Evolutionary conservation across 2,329 filamentous ascomycete genomes (phyloP), one percentile per base, ranked within the genome.

Genomic region (Rhynchosporium graminicola): DNA sequence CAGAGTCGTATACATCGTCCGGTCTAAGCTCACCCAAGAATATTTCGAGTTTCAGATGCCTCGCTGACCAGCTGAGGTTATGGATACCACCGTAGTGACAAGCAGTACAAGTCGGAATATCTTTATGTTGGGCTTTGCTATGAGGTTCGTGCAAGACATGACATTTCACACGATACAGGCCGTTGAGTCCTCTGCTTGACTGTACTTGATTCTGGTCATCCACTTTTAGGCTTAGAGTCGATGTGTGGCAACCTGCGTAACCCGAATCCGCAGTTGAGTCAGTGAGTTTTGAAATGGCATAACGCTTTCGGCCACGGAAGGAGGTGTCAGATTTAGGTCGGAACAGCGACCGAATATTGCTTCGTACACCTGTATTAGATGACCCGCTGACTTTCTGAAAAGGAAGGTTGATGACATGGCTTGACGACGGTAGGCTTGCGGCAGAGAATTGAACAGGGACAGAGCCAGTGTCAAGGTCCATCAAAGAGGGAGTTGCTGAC

Each of bases 81-180:
- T 67, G 65, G n/a, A 67, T 64, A 15, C 55, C 50, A 10, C 63
- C 65, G 45, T 67, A 67, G 8, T 47, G 57, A 40, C 65, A 67
- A 33, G 57, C 48, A 28, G 45, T 28, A 48, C 65, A 67, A 12
- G 58, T 63, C 15, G 57, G 36, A 7, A 65, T 58, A 33, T 65
- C 52, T n/a, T 61, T 67, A 38, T 38, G 62, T 10, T 40, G 20
- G n/a, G 51, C 45, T n/a, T 28, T 57, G 20, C 43, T 31, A 43
- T 47, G 59, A 28, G 64, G 65, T 42, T 67, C 63, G 45, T 67
- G 65, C 20, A 66, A 50, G 5, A 36, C 46, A 12, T 54, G 26
- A 57, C 65, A 67, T 8, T 62, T 54, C 3, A 64, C 62, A 29
- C 65, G 60, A 64, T 67, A 63, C 5, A 67, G 52, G 2, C 56